Percentiles rank a stretch among this genome's conserved stretches.
phyloP scores from a whole-genome alignment of 768 basidiomycete genomes.

The Hemileccinum rubropunctum region DNA sequence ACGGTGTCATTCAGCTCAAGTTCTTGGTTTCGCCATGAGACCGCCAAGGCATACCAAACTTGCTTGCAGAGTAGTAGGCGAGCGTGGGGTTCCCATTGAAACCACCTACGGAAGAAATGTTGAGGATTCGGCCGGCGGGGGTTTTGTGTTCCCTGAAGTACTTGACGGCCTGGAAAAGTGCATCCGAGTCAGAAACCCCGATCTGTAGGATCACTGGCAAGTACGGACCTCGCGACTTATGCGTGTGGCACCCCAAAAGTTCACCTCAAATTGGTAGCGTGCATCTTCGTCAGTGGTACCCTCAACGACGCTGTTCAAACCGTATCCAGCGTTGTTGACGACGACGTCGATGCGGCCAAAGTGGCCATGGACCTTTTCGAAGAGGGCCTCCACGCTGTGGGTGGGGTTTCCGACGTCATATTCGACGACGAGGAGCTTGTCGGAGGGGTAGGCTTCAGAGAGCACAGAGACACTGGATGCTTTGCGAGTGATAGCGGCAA shows the following conservation, averaged over 20 bases:
- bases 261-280: slow-evolving; percentile 29
- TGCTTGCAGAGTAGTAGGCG: slow-evolving; percentile 20
- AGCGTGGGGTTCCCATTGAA: slow-evolving; percentile 17
- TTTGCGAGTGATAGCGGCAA: slow-evolving; percentile 28
- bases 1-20: background rate
- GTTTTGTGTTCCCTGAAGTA: slow-evolving; percentile 32
- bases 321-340: slow-evolving; percentile 33
- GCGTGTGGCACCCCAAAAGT: slow-evolving; percentile 32
- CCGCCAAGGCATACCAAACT: slow-evolving; percentile 14
- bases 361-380: slow-evolving; percentile 16
- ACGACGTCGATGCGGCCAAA: slow-evolving; percentile 35
- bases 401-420: slow-evolving; percentile 29
- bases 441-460: slow-evolving; percentile 7
- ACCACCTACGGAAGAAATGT: slow-evolving; percentile 20
- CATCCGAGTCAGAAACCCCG: background rate
- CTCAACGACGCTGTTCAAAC: slow-evolving; percentile 26
- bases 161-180: slow-evolving; percentile 16
- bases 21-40: no score
- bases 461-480: slow-evolving; percentile 20
- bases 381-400: slow-evolving; percentile 16
- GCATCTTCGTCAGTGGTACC: slow-evolving; percentile 23
- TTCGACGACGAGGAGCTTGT: slow-evolving; percentile 28
- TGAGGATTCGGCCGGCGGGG: slow-evolving; percentile 21
- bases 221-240: slow-evolving; percentile 23
- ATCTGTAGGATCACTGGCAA: background rate